Evolutionary conservation across 225 moss, liverwort and hornwort species (phyloP), one percentile per base, ranked within the genome.

Genomic region (Thuidium tamariscinum): DNA sequence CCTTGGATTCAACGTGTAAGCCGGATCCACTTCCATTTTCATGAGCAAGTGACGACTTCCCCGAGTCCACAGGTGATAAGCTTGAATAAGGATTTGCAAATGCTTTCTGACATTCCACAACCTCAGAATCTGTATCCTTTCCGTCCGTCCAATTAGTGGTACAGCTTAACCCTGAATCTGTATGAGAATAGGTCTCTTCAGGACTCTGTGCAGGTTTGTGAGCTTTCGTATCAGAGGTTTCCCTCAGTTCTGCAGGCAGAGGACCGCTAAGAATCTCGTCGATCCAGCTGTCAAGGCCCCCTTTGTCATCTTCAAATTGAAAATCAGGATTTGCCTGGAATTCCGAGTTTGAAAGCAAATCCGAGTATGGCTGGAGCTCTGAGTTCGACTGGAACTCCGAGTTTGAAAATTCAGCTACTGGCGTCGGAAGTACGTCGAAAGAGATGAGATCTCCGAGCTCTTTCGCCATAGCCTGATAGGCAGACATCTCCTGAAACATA

Each of bases 391-490:
- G n/a, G 81, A 81, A 81, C 19, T 82, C 82, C 54, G 68, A 54
- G 55, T 36, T 41, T 9, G 82, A 68, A 39, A 52, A 55, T 68
- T 82, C 82, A 55, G 14, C 10, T 22, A 30, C 56, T 82, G 68
- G 49, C 17, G 29, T 52, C 13, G 21, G 30, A 56, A 42, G 85
- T 12, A 12, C 9, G 42, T 85, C 92, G 34, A 87, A 78, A 4
- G 88, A 85, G 68, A 93, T 93, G 13, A 93, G 91, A 68, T 93
- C 91, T 41, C 93, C 93, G 22, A 93, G 93, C 86, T 92, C 92
- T 83, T 85, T 92, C 39, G 92, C 92, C 92, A 92, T 92, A 32
- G 91, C 88, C 79, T 92, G 92, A 29, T 88, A 91, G 17, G 92
- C 88, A 57, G 88, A 79, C 39, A 90, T 87, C 79, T 92, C 90